These are phyloP conservation scores for Trichomonascaceae sp. DNA, from an alignment of 1,139 yeast genomes.

Conservation along the genomic window DNA sequence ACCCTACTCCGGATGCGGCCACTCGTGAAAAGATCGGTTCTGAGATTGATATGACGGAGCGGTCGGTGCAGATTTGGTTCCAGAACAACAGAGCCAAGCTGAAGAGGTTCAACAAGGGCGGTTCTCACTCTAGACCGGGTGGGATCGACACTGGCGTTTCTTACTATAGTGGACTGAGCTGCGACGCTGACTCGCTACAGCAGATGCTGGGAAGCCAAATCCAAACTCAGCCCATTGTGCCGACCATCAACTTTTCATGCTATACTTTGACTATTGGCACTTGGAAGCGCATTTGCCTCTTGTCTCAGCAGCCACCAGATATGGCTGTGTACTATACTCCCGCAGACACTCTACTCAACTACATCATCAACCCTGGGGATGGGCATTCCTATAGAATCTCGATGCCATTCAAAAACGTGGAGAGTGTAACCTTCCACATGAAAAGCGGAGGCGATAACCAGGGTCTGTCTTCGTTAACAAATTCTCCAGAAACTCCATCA, in stretches of 20 bases:
- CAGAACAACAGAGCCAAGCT: conserved; percentile 82
- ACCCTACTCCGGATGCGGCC: conserved; percentile 37
- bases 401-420: conserved; percentile 13
- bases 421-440: conserved; percentile 9
- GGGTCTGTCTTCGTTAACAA: too few species aligned
- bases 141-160: neutral
- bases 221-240: neutral
- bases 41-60: conserved; percentile 74
- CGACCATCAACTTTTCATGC: conserved; percentile 14
- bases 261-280: conserved; percentile 19
- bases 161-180: too few species aligned
- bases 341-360: conserved; percentile 13
- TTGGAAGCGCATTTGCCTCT: conserved; percentile 18
- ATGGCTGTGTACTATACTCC: conserved; percentile 16
- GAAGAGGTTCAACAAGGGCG: conserved; percentile 29
- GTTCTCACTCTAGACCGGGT: neutral
- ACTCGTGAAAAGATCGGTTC: conserved; percentile 60
- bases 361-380: conserved; percentile 16
- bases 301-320: too few species aligned
- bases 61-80: conserved; percentile 91
- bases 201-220: neutral
- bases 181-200: neutral
- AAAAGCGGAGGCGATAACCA: conserved; percentile 5
- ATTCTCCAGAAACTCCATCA: too few species aligned
- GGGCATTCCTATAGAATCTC: conserved; percentile 6